Conservation (phyloP, 2,329 filamentous ascomycete species). For the Nigrospora sphaerica region DNA sequence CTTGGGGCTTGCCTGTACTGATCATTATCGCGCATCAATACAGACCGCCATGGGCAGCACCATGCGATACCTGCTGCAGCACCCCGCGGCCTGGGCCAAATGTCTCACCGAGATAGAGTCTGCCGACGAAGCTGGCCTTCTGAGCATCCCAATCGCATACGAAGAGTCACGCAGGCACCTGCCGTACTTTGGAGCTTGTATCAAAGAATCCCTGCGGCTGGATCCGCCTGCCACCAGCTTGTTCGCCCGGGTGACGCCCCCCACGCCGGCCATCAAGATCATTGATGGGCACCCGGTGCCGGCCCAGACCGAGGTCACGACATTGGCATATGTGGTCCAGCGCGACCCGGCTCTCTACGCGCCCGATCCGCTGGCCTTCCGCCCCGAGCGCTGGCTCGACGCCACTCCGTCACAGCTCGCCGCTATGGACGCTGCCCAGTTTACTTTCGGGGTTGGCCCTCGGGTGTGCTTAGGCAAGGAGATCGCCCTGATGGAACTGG, state of each 20-base stretch:
- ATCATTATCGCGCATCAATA: too few species aligned
- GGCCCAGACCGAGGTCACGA: constrained; percentile 20
- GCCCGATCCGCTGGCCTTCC: constrained; percentile 20
- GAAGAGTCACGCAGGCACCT: constrained; percentile 8
- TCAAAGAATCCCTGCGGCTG: constrained; percentile 9
- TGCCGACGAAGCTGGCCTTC: constrained; percentile 1
- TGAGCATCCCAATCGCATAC: constrained; percentile 7
- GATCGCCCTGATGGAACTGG: constrained; percentile 15
- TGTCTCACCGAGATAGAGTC: constrained; percentile 1
- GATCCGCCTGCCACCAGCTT: constrained; percentile 7
- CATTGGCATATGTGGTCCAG: constrained; percentile 21
- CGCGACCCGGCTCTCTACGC: constrained; percentile 20
- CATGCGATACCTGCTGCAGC: background rate
- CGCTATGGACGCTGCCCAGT: constrained; percentile 9
- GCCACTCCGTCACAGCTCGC: background rate
- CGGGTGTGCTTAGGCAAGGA: constrained; percentile 16
- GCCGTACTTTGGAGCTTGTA: constrained; percentile 11
- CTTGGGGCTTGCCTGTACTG: too few species aligned
- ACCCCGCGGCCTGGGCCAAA: background rate
- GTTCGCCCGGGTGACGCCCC: constrained; percentile 7
- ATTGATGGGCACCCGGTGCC: constrained; percentile 5
- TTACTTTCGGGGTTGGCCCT: constrained; percentile 12
- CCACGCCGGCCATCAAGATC: background rate
- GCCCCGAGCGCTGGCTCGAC: constrained; percentile 24
- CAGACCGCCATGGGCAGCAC: constrained; percentile 2